These are phyloP conservation scores for Melanogaster broomeanus DNA, from an alignment of 768 basidiomycete species.

Conservation along the genomic window DNA sequence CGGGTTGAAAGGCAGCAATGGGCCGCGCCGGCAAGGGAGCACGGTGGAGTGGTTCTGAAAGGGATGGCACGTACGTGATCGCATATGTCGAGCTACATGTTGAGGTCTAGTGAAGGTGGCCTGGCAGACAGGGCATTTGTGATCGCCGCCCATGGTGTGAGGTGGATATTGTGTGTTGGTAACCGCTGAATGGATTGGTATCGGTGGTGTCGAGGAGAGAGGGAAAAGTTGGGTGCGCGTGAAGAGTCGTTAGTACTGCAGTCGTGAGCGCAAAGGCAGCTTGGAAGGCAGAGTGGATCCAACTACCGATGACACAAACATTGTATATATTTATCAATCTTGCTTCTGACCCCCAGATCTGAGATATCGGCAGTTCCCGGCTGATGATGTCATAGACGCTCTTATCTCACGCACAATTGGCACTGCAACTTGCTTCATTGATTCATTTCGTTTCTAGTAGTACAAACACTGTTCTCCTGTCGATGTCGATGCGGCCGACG, in stretches of 20 bases:
- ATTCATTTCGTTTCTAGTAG: neutral
- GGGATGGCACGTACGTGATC: constrained; percentile 73
- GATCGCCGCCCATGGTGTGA: constrained; percentile 71
- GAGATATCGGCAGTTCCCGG: constrained; percentile 31
- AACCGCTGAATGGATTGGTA: too few species aligned
- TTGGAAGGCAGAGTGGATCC: too few species aligned
- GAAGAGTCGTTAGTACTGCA: too few species aligned
- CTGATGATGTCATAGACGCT: constrained; percentile 32
- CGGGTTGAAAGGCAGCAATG: too few species aligned
- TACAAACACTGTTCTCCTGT: neutral
- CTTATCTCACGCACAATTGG: constrained; percentile 7
- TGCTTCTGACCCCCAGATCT: constrained; percentile 33
- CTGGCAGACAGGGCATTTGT: constrained; percentile 85
- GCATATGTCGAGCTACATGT: constrained; percentile 89
- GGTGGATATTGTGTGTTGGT: too few species aligned
- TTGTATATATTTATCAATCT: constrained; percentile 39
- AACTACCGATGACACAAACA: constrained; percentile 37
- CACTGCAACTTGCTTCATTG: neutral
- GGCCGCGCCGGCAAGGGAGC: too few species aligned
- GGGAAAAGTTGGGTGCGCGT: too few species aligned
- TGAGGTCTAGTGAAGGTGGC: constrained; percentile 88
- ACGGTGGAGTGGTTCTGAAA: too few species aligned
- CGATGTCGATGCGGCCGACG: too few species aligned
- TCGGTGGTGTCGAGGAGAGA: too few species aligned
- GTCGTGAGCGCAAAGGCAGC: constrained; percentile 21